Percentiles rank a stretch among this genome's conserved stretches.
Conservation (phyloP, 1,284 basidiomycete genomes). For the Fomes fomentarius region DNA sequence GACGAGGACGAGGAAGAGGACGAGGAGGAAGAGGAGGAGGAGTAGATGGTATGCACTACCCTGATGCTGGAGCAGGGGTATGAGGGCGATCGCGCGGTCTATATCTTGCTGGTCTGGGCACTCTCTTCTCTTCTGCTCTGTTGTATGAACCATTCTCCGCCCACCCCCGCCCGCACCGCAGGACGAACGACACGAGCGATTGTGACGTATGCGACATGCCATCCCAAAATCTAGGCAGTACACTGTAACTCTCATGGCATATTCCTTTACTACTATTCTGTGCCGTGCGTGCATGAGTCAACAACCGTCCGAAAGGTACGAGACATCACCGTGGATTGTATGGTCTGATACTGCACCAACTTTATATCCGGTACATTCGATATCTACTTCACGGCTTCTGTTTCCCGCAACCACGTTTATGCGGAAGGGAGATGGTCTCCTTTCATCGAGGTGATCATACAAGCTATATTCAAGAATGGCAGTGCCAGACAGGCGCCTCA, state of each 20-base stretch:
- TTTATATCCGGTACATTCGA: no score
- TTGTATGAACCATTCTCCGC: slow-evolving; percentile 17
- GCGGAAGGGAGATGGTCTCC: no score
- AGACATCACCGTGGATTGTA: no score
- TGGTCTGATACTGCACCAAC: no score
- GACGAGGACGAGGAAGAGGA: slow-evolving; percentile 90
- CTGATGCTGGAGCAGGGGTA: not conserved
- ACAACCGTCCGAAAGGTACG: no score
- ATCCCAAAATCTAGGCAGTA: slow-evolving; percentile 30
- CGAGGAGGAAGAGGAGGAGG: slow-evolving; percentile 76
- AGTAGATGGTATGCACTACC: slow-evolving; percentile 34
- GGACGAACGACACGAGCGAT: slow-evolving; percentile 16
- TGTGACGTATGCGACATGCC: slow-evolving; percentile 31
- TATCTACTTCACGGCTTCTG: no score
- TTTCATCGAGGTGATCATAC: no score
- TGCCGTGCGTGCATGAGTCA: no score
- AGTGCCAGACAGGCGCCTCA: no score
- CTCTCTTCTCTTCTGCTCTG: slow-evolving; percentile 4
- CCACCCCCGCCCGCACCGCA: slow-evolving; percentile 1
- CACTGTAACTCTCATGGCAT: slow-evolving; percentile 24
- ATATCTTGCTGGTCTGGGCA: slow-evolving; percentile 15
- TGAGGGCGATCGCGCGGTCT: slow-evolving; percentile 12
- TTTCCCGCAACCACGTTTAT: no score
- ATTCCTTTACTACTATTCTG: no score
- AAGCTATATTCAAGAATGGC: no score